A percentile compares a stretch with the other conserved stretches of the same genome.
These are phyloP conservation scores for Neckera pumila DNA, from an alignment of 225 moss, liverwort and hornwort species.

Conservation along the genomic window DNA sequence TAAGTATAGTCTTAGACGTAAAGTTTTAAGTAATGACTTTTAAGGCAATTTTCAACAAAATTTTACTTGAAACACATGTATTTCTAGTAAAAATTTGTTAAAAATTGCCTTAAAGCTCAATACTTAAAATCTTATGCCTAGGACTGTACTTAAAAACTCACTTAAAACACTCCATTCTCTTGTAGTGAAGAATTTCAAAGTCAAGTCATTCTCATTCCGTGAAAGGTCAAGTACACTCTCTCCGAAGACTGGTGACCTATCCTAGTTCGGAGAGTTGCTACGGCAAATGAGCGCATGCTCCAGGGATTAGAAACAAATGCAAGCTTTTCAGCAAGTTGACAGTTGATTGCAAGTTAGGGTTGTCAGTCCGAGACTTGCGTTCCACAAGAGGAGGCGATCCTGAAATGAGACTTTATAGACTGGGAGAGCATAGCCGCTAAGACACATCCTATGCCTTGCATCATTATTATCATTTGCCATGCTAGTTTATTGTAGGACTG, in stretches of 20 bases:
- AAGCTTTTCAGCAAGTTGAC: not conserved
- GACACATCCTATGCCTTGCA: not conserved
- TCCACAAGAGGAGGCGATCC: not conserved
- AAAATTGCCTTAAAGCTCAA: too few species aligned
- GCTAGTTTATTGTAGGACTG: not conserved
- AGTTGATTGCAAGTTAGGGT: not conserved
- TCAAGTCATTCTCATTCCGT: not conserved
- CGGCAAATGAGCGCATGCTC: not conserved
- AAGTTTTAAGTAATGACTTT: too few species aligned
- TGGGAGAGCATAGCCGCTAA: not conserved
- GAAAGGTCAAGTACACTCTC: not conserved
- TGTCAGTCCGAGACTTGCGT: not conserved
- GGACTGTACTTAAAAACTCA: too few species aligned
- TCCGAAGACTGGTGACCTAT: not conserved
- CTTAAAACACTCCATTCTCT: too few species aligned
- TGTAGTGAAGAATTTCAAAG: not conserved
- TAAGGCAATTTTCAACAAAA: too few species aligned
- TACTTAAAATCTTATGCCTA: too few species aligned
- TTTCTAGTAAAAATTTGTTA: too few species aligned
- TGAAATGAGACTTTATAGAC: not conserved
- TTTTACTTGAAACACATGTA: too few species aligned
- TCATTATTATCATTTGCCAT: not conserved
- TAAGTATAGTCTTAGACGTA: too few species aligned
- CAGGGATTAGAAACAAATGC: not conserved
- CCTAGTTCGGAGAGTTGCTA: too few species aligned